Evolutionary conservation across 805 yeast genomes (phyloP).

Genomic region (Sungouiella thailandica): DNA sequence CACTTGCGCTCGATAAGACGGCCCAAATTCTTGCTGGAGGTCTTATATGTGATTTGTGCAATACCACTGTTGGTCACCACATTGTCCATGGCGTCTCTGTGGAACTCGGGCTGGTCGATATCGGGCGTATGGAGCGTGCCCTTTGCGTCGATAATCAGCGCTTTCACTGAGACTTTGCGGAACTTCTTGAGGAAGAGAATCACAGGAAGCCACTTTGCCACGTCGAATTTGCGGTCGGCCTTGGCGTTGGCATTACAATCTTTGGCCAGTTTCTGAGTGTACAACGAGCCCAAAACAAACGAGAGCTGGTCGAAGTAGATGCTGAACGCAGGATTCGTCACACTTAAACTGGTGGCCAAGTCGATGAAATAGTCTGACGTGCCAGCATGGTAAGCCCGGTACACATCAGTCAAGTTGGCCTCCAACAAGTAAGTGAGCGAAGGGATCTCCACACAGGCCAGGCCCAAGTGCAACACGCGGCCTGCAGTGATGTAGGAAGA

Average conservation of each 20-base stretch:
- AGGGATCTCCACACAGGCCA: slow-evolving; percentile 32
- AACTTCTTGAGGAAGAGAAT: slow-evolving; percentile 8
- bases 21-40: slow-evolving; percentile 22
- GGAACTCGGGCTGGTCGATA: slow-evolving; percentile 5
- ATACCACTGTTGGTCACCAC: slow-evolving; percentile 19
- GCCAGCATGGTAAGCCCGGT: slow-evolving; percentile 13
- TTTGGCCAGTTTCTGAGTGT: too few relatives aligned
- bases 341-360: slow-evolving; percentile 15
- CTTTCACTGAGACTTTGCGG: slow-evolving; percentile 16
- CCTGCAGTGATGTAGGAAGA: slow-evolving; percentile 25
- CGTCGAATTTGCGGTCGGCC: slow-evolving; percentile 2
- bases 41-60: slow-evolving; percentile 21
- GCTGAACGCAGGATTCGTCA: slow-evolving; percentile 33
- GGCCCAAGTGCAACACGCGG: slow-evolving; percentile 23
- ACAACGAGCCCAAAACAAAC: slow-evolving; percentile 5
- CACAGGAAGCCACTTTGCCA: background rate
- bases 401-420: slow-evolving; percentile 19
- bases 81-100: slow-evolving; percentile 24
- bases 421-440: slow-evolving; percentile 24
- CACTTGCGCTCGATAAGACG: slow-evolving; percentile 5
- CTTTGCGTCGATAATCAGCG: slow-evolving; percentile 28
- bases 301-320: slow-evolving; percentile 36
- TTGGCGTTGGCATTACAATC: too few relatives aligned
- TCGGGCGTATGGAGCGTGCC: slow-evolving; percentile 28
- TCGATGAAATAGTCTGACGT: slow-evolving; percentile 10